Evolutionary conservation across 2,329 filamentous ascomycete genomes (phyloP), one percentile per base, ranked within the genome.

Genomic region (Ampelomyces quisqualis): DNA sequence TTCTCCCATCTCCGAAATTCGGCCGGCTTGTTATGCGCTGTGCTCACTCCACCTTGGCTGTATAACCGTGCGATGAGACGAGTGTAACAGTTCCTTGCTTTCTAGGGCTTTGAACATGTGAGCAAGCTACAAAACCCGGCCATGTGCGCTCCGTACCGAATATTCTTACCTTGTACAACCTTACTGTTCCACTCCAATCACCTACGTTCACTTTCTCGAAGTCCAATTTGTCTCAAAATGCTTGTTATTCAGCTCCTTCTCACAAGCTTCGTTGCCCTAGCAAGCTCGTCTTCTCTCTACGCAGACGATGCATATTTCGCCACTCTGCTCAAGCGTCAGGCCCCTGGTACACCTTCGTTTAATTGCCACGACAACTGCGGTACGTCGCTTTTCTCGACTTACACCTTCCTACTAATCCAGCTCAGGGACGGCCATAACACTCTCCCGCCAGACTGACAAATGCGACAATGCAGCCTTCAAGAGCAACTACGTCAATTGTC

Each of bases 341-440:
- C 70, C 13, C 71, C 72, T 9, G 73, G 73, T 5, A 69, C 69
- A 4, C 66, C 73, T 4, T 47, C 62, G 5, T 77, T 72, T 53
- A 62, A 76, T 28, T 79, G 76, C 60, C 75, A 78, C 49, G 68
- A 71, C 50, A 71, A 72, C 58, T 78, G 75, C 62, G 75, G 75
- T 77, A 62, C 44, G 70, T 61, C 13, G 6, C 11, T 26, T 4
- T 8, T 3, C 4, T 21, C 11, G 9, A 17, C 7, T 3, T 7
- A 31, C 38, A 19, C 27, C 10, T 9, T 13, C 7, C 65, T 55
- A 38, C 49, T 57, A 20, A n/a, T 20, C 1, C 17, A 14, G 3
- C 5, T 11, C 38, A 57, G 57, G 57, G n/a, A 49, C 49, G 17
- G 57, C 57, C 30, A 58, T 59, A 18, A 71, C 73, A 26, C 60